Evolutionary conservation across 768 basidiomycete genomes (phyloP).

Genomic region (Pleurotus pulmonarius): DNA sequence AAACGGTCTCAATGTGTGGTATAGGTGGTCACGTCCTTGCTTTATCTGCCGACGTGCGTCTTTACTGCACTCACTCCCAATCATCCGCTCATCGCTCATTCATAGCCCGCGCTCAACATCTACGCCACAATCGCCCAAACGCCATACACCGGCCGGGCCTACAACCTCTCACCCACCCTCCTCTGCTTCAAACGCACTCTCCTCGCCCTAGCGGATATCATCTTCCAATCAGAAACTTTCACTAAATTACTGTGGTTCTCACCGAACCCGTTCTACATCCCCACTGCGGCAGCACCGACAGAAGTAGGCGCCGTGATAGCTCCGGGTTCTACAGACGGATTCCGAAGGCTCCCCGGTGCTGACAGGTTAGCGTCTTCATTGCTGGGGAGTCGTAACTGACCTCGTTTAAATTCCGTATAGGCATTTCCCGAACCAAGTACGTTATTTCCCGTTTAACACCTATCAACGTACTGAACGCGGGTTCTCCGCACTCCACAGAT

Average conservation of each 20-base stretch:
- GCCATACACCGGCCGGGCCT: constrained; percentile 22
- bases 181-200: constrained; percentile 16
- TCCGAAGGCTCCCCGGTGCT: constrained; percentile 4
- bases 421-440: constrained; percentile 9
- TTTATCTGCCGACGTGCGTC: constrained; percentile 23
- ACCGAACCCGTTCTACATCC: constrained; percentile 23
- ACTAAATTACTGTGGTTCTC: constrained; percentile 10
- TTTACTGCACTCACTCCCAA: neutral
- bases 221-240: constrained; percentile 7
- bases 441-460: neutral
- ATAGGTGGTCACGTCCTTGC: constrained; percentile 27
- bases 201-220: constrained; percentile 18
- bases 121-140: constrained; percentile 28
- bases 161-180: constrained; percentile 6
- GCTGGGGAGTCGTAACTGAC: neutral
- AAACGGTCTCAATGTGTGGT: neutral
- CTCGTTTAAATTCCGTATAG: neutral
- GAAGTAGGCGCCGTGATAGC: constrained; percentile 23
- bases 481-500: neutral
- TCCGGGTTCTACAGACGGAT: constrained; percentile 17
- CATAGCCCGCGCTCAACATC: constrained; percentile 23
- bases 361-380: neutral
- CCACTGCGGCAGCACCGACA: constrained; percentile 20
- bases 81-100: too few species aligned
- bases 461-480: neutral